A percentile compares a stretch with the other conserved stretches of the same genome.
Conservation (phyloP, 129 eudicot species). For the Heracleum sosnowskyi region DNA sequence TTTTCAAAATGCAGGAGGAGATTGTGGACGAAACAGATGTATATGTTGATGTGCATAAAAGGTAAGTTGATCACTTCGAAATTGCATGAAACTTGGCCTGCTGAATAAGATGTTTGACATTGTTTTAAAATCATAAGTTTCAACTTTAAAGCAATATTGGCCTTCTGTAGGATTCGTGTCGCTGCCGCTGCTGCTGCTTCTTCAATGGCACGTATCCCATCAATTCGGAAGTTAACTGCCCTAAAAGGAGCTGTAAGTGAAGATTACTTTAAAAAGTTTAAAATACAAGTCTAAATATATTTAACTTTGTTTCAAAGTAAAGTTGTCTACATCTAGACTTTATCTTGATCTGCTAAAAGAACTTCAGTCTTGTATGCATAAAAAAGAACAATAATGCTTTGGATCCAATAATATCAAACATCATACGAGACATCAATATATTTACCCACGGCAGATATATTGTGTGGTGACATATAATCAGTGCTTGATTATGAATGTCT, state of each 20-base stretch:
- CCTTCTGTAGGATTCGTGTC: constrained; percentile 67
- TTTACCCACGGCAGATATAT: background rate
- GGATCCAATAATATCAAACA: background rate
- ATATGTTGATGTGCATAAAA: constrained; percentile 89
- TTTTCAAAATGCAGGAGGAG: constrained; percentile 67
- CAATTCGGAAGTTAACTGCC: constrained; percentile 58
- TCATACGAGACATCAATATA: background rate
- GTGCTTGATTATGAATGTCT: background rate
- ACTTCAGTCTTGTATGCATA: background rate
- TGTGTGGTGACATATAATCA: background rate
- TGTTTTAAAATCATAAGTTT: background rate
- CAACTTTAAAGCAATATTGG: background rate
- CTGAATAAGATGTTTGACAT: background rate
- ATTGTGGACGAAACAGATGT: constrained; percentile 98
- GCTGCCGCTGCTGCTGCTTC: constrained; percentile 98
- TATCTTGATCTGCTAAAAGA: background rate
- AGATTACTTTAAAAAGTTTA: background rate
- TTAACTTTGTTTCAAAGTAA: background rate
- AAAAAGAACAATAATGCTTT: background rate
- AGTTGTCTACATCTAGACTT: background rate
- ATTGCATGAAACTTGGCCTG: background rate
- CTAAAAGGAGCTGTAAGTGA: constrained; percentile 53
- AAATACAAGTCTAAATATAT: background rate
- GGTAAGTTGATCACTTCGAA: constrained; percentile 26
- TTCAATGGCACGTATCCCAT: constrained; percentile 82